Percentiles rank a stretch among this genome's conserved stretches.
These are phyloP conservation scores for Pestalotiopsis sp. DNA, from an alignment of 2,329 filamentous ascomycete species.

Conservation along the genomic window DNA sequence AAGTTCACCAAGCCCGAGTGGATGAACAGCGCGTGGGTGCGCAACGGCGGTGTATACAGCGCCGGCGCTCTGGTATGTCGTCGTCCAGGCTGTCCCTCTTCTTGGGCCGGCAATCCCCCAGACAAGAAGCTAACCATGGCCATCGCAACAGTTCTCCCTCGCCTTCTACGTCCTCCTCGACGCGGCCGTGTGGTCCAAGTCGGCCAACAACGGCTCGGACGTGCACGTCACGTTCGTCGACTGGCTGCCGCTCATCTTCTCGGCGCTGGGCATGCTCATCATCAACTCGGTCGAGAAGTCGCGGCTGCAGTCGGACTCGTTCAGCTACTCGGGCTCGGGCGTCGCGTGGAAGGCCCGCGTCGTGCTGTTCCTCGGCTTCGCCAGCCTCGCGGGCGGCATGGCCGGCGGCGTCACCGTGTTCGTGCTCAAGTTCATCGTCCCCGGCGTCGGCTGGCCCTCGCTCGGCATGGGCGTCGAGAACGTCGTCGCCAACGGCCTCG, in stretches of 20 bases:
- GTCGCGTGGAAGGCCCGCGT: conserved; percentile 72
- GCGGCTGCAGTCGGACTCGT: conserved; percentile 64
- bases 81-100: not conserved
- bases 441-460: conserved; percentile 59
- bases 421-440: conserved; percentile 66
- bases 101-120: conserved; percentile 7
- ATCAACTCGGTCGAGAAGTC: conserved; percentile 73
- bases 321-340: conserved; percentile 63
- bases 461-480: conserved; percentile 68
- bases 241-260: conserved; percentile 72
- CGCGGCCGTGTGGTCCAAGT: conserved; percentile 68
- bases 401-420: conserved; percentile 70
- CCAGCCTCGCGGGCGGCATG: conserved; percentile 67
- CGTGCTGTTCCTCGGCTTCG: conserved; percentile 69
- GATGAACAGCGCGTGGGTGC: conserved; percentile 66
- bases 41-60: conserved; percentile 65
- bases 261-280: conserved; percentile 68
- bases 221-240: conserved; percentile 69
- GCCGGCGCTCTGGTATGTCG: conserved; percentile 63
- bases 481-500: conserved; percentile 65
- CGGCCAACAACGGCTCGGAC: conserved; percentile 58
- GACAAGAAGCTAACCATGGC: not conserved
- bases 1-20: conserved; percentile 69
- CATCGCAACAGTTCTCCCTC: conserved; percentile 59
- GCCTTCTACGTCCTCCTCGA: conserved; percentile 72